These are phyloP conservation scores for Coemansia sp. DNA, from an alignment of 192 early-diverging fungal genomes.

Conservation along the genomic window DNA sequence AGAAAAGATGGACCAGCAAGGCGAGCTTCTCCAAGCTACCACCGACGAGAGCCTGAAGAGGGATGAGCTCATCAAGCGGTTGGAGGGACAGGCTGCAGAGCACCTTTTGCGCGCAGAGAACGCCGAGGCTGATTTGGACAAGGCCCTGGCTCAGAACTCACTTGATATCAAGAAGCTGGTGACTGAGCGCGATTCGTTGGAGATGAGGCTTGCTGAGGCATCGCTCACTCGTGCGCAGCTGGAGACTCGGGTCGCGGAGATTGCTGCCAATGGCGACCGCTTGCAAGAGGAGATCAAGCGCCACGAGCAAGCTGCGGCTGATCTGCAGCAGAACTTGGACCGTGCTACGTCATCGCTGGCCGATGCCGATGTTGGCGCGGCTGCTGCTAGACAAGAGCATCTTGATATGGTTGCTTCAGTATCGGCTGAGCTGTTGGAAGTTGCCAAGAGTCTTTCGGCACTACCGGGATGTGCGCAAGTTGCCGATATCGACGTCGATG, in stretches of 20 bases:
- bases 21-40: slow-evolving; percentile 28
- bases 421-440: neutral
- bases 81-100: slow-evolving; percentile 9
- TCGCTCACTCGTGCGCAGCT: neutral
- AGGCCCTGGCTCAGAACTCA: neutral
- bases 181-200: slow-evolving; percentile 8
- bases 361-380: neutral
- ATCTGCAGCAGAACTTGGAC: slow-evolving; percentile 19
- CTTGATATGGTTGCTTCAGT: neutral
- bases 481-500: neutral
- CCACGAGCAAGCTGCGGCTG: slow-evolving; percentile 4
- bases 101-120: slow-evolving; percentile 7
- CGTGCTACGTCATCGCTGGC: neutral
- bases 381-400: neutral
- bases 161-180: slow-evolving; percentile 1
- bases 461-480: slow-evolving; percentile 16
- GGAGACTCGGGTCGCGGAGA: neutral
- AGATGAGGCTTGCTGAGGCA: slow-evolving; percentile 5
- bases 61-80: slow-evolving; percentile 26
- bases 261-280: neutral
- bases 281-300: slow-evolving; percentile 15
- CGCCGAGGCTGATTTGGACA: slow-evolving; percentile 18
- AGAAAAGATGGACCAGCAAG: slow-evolving; percentile 17
- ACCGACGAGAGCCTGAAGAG: slow-evolving; percentile 31
- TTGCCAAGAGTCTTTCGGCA: slow-evolving; percentile 8